These are phyloP conservation scores for Diaporthe ilicicola DNA, from an alignment of 2,329 filamentous ascomycete species.

Conservation along the genomic window DNA sequence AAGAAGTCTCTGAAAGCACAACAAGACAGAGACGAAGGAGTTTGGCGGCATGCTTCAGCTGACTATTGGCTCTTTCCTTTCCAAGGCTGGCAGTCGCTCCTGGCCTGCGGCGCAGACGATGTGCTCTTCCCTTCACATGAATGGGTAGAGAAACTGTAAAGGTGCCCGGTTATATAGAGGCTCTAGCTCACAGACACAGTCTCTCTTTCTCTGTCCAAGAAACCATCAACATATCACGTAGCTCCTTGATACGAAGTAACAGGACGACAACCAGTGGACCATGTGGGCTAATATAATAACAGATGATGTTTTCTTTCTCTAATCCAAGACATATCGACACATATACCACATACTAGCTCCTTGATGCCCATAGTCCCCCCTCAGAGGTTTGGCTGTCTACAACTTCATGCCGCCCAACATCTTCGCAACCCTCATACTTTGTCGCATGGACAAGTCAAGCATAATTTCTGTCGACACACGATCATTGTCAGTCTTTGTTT, in stretches of 20 bases:
- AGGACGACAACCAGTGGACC: too few species aligned
- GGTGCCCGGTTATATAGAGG: too few species aligned
- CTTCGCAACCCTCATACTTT: constrained; percentile 88
- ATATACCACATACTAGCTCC: not conserved
- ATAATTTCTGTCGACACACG: constrained; percentile 95
- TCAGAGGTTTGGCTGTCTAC: constrained; percentile 52
- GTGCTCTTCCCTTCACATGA: not conserved
- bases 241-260: too few species aligned
- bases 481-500: too few species aligned
- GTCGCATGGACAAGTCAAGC: constrained; percentile 82
- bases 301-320: not conserved
- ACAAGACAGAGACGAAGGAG: too few species aligned
- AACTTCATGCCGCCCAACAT: constrained; percentile 90
- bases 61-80: not conserved
- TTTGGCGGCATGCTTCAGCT: not conserved
- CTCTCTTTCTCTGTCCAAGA: not conserved
- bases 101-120: not conserved
- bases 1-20: not conserved
- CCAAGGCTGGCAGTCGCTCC: not conserved
- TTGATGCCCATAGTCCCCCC: not conserved
- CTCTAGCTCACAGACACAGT: not conserved
- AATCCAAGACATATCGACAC: not conserved
- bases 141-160: not conserved
- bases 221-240: too few species aligned
- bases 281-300: not conserved